Evolutionary conservation across 768 basidiomycete genomes (phyloP), one percentile per base, ranked within the genome.

Genomic region (Boletus vinaceobasis): DNA sequence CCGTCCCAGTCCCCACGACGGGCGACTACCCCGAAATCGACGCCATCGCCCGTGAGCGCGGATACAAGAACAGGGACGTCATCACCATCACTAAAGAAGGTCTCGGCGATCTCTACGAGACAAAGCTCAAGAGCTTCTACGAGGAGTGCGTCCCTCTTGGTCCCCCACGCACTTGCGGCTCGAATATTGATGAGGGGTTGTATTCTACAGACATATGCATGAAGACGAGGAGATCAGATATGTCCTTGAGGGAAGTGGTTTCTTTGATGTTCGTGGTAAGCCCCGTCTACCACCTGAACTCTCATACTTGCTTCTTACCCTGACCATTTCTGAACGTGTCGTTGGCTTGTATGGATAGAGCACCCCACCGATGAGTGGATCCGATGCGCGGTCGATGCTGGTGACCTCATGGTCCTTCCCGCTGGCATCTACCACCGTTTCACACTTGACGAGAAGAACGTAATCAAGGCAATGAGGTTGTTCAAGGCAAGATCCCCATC

Each of bases 191-290:
- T 45, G 26, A 36, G 29, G 38, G 14, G n/a, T 31, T 0, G 8
- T 15, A 49, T 26, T 26, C 5, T 0, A 27, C 60, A 91, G 90
- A 63, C 93, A 97, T 63, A 81, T 98, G 77, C 95, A 97, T 63
- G 93, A 97, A 70, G 94, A 97, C 63, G 94, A 98, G 65, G 94
- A 98, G 72, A 96, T 95, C 65, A 79, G 94, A 8, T 98, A 90
- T 63, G 84, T 95, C 61, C 78, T 93, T 38, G 77, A 80, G 1
- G 95, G 95, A n/a, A 84, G 82, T 36, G 94, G 93, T 0, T 98
- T 85, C 77, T 98, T 97, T 66, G 95, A 98, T 62, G 82, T 98
- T 38, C 81, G 93, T 55, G 90, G 90, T 90, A 60, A 52, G 84
- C 63, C 26, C n/a, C 29, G 21, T 43, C 6, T 27, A 2, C 17